Percentiles rank a stretch among this genome's conserved stretches.
These are phyloP conservation scores for Trichoderma sp. DNA, from an alignment of 2,329 filamentous ascomycete genomes.

Conservation along the genomic window DNA sequence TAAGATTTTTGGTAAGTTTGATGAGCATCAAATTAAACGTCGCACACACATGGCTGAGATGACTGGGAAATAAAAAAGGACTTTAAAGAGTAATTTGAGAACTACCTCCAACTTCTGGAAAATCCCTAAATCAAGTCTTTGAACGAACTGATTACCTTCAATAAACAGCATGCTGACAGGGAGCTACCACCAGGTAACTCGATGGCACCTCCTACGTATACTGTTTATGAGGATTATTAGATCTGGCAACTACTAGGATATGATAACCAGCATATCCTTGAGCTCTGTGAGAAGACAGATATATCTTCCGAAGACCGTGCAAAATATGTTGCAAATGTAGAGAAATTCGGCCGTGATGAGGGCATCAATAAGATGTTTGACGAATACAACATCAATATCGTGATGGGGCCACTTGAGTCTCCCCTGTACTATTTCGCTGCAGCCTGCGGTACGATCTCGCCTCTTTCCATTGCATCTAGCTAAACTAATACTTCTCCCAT, in stretches of 20 bases:
- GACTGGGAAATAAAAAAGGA: not conserved
- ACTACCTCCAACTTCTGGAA: not conserved
- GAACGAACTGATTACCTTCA: conserved; percentile 20
- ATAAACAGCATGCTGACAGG: conserved; percentile 18
- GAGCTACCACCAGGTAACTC: conserved; percentile 15
- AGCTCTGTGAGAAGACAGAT: not conserved
- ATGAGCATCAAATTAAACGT: no score
- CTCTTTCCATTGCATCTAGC: not conserved
- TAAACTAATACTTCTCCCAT: no score
- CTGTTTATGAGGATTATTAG: not conserved
- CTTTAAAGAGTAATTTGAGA: conserved; percentile 1
- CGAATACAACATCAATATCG: conserved; percentile 20
- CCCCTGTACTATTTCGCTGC: not conserved
- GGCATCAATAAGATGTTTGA: conserved; percentile 17
- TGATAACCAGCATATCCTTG: not conserved
- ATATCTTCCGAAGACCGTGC: not conserved
- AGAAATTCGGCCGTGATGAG: conserved; percentile 14
- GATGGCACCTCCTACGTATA: not conserved
- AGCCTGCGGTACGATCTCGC: not conserved
- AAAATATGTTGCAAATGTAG: conserved; percentile 1
- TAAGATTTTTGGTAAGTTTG: not conserved
- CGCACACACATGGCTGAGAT: not conserved
- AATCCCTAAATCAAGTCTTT: not conserved
- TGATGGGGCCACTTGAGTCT: conserved; percentile 19
- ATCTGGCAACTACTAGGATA: not conserved